Evolutionary conservation across 2,329 filamentous ascomycete species (phyloP).

Genomic region (Colletotrichum neosansevieriae): DNA sequence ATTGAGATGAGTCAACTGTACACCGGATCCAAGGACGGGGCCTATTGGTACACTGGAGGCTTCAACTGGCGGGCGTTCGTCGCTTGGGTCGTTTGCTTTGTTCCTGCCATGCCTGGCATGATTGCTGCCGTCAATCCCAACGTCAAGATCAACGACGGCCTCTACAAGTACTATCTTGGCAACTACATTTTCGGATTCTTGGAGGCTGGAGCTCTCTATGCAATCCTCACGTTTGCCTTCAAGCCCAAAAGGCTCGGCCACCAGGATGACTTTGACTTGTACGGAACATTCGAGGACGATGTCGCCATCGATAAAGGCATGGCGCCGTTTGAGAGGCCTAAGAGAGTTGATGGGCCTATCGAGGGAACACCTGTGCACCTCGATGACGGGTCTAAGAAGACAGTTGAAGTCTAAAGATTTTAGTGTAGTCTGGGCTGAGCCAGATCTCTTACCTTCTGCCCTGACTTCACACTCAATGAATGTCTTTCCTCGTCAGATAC

Average conservation of each 20-base stretch:
- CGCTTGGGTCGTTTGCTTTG: conserved; percentile 49
- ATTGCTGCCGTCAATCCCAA: conserved; percentile 42
- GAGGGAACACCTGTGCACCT: neutral
- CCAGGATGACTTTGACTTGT: conserved; percentile 38
- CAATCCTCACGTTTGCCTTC: conserved; percentile 30
- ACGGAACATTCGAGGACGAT: conserved; percentile 39
- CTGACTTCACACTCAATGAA: no score
- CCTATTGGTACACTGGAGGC: conserved; percentile 53
- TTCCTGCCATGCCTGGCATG: conserved; percentile 46
- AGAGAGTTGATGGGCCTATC: conserved; percentile 15
- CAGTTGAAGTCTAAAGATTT: neutral
- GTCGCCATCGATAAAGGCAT: conserved; percentile 38
- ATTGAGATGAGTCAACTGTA: conserved; percentile 55
- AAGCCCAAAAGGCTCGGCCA: conserved; percentile 31
- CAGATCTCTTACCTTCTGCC: neutral
- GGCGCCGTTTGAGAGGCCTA: conserved; percentile 33
- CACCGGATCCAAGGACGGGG: conserved; percentile 46
- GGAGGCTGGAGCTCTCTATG: conserved; percentile 35
- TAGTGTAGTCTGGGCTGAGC: neutral
- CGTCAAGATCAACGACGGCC: conserved; percentile 35
- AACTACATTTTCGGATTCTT: conserved; percentile 41
- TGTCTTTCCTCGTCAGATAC: neutral
- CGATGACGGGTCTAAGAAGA: neutral
- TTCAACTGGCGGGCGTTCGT: conserved; percentile 51
- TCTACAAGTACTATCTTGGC: conserved; percentile 43